These are phyloP conservation scores for Solidago caesia DNA, from an alignment of 129 eudicot genomes.

Conservation along the genomic window DNA sequence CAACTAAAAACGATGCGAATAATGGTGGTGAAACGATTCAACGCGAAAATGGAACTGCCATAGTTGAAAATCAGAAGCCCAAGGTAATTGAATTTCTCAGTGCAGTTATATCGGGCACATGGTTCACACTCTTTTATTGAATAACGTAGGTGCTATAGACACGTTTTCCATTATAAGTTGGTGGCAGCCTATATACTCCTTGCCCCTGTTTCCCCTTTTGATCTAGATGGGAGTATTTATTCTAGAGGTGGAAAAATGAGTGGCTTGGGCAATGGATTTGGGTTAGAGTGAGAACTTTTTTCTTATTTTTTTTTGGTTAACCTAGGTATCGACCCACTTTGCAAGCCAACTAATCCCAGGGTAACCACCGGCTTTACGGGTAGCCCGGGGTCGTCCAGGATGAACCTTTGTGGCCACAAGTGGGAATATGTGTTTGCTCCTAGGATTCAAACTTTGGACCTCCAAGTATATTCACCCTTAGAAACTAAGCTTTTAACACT, in stretches of 20 bases:
- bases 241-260: neutral
- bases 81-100: constrained; percentile 46
- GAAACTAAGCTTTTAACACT: too few relatives aligned
- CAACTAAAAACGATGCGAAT: constrained; percentile 28
- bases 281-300: neutral
- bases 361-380: too few relatives aligned
- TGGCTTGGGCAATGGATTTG: neutral
- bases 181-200: neutral
- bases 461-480: too few relatives aligned
- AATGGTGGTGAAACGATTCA: constrained; percentile 30
- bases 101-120: neutral
- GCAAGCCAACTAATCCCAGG: too few relatives aligned
- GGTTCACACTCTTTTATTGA: neutral
- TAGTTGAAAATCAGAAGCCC: constrained; percentile 44
- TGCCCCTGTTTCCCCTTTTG: neutral
- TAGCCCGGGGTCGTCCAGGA: too few relatives aligned
- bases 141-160: neutral
- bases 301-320: too few relatives aligned
- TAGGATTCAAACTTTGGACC: too few relatives aligned
- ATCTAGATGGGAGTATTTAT: neutral
- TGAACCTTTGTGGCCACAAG: too few relatives aligned
- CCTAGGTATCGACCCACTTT: too few relatives aligned
- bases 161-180: neutral
- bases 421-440: too few relatives aligned
- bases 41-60: constrained; percentile 35